Conservation (phyloP, 163 green algal genomes). For the Coccomyxa subellipsoidea region DNA sequence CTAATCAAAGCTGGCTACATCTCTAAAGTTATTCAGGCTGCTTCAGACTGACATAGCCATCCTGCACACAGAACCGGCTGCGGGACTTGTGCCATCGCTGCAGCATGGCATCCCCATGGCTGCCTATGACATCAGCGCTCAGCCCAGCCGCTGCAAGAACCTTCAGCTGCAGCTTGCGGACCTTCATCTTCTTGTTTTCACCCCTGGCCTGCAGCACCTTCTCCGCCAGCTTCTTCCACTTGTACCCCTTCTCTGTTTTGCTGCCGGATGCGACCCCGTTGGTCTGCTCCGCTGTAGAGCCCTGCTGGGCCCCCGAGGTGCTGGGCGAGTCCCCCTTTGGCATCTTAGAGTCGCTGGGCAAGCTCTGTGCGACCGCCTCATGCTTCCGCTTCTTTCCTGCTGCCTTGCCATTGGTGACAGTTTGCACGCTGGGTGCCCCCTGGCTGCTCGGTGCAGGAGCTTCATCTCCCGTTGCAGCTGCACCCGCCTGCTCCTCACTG, state of each 20-base stretch:
- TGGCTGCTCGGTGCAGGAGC: background rate
- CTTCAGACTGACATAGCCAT: background rate
- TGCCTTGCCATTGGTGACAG: background rate
- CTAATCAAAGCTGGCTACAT: too few relatives aligned
- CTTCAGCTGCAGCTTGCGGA: background rate
- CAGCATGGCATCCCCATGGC: background rate
- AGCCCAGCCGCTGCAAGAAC: background rate
- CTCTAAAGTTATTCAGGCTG: background rate
- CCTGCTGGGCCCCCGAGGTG: background rate
- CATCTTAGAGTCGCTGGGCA: background rate
- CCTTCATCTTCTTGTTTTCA: conserved; percentile 3
- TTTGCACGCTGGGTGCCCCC: background rate
- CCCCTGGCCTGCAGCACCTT: background rate
- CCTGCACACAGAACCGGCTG: background rate
- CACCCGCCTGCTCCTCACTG: background rate
- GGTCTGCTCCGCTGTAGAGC: background rate
- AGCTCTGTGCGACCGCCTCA: background rate
- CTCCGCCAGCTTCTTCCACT: conserved; percentile 11
- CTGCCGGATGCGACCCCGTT: background rate
- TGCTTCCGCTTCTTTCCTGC: conserved; percentile 5
- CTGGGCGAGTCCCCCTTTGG: background rate
- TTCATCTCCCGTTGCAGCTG: background rate
- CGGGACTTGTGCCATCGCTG: background rate
- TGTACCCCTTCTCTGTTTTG: background rate
- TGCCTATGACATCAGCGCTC: background rate